Evolutionary conservation across 2,329 filamentous ascomycete species (phyloP).

Genomic region (Thelonectria rubi): DNA sequence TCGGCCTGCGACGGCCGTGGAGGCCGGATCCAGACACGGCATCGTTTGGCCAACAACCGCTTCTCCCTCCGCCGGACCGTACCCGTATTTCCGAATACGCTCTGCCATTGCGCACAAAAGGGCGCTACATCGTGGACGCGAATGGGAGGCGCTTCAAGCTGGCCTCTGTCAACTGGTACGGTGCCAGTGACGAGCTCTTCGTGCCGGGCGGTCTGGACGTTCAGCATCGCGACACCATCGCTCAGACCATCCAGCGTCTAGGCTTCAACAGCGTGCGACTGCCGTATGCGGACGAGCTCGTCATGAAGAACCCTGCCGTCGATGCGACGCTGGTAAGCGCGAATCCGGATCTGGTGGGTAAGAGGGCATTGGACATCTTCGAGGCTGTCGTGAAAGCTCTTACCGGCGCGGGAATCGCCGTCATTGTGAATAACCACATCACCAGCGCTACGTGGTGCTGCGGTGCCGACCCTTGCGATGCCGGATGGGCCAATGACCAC

Average conservation of each 20-base stretch:
- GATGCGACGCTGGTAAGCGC: constrained; percentile 59
- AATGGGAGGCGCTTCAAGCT: constrained; percentile 67
- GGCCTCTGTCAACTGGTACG: constrained; percentile 75
- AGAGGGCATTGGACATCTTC: constrained; percentile 68
- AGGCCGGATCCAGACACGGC: constrained; percentile 57
- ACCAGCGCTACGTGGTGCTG: constrained; percentile 75
- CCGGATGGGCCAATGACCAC: constrained; percentile 72
- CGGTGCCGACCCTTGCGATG: constrained; percentile 73
- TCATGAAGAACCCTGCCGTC: constrained; percentile 66
- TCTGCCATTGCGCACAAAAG: constrained; percentile 67
- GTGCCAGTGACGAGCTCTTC: constrained; percentile 72
- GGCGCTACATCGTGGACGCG: constrained; percentile 69
- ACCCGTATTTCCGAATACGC: constrained; percentile 58
- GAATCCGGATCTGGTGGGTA: constrained; percentile 67
- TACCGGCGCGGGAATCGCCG: constrained; percentile 69
- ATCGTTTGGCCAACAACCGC: constrained; percentile 59
- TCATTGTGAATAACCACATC: constrained; percentile 77
- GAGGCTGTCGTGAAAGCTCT: constrained; percentile 66
- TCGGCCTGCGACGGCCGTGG: constrained; percentile 57
- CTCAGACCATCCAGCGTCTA: constrained; percentile 65
- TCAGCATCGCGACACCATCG: constrained; percentile 68
- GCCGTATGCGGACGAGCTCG: constrained; percentile 75
- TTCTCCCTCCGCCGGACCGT: constrained; percentile 55
- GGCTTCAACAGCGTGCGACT: constrained; percentile 77
- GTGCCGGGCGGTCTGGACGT: constrained; percentile 71